These are phyloP conservation scores for Myxozyma lipomycoides DNA, from an alignment of 805 yeast species.

Conservation along the genomic window DNA sequence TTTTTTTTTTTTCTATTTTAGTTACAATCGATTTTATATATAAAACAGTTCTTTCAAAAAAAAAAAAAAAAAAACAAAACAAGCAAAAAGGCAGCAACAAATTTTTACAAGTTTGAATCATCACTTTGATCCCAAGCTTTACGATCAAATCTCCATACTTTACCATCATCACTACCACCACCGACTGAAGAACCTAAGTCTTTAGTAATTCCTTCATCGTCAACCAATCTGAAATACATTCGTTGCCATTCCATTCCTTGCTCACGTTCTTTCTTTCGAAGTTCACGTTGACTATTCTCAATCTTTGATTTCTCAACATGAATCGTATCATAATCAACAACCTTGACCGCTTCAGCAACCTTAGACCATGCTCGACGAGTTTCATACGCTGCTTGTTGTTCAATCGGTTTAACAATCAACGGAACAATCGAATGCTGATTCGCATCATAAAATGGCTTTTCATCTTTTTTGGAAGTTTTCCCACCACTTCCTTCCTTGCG, in stretches of 20 bases:
- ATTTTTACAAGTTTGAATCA: constrained; percentile 28
- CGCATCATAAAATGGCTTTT: constrained; percentile 36
- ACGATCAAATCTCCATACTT: constrained; percentile 33
- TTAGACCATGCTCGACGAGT: constrained; percentile 83
- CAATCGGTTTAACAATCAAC: constrained; percentile 72
- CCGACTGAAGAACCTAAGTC: constrained; percentile 22
- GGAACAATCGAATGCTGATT: constrained; percentile 47
- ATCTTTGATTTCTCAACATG: constrained; percentile 69
- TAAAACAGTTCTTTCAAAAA: background rate
- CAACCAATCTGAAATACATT: constrained; percentile 67
- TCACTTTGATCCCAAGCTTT: constrained; percentile 29
- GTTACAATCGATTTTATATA: background rate
- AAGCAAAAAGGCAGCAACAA: no score
- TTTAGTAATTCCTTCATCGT: constrained; percentile 15
- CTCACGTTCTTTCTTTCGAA: constrained; percentile 68
- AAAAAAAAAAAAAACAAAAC: background rate
- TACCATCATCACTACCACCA: constrained; percentile 20
- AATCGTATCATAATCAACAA: constrained; percentile 71
- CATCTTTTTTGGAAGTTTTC: constrained; percentile 35
- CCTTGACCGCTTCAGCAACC: constrained; percentile 81
- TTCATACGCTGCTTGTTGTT: constrained; percentile 75
- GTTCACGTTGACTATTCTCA: constrained; percentile 80
- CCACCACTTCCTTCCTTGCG: constrained; percentile 56
- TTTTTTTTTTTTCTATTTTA: constrained; percentile 14
- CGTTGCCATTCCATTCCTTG: constrained; percentile 66